Percentiles rank a stretch among this genome's conserved stretches.
Evolutionary conservation across 2,329 filamentous ascomycete genomes (phyloP).

Genomic region (Coleophoma cylindrospora): DNA sequence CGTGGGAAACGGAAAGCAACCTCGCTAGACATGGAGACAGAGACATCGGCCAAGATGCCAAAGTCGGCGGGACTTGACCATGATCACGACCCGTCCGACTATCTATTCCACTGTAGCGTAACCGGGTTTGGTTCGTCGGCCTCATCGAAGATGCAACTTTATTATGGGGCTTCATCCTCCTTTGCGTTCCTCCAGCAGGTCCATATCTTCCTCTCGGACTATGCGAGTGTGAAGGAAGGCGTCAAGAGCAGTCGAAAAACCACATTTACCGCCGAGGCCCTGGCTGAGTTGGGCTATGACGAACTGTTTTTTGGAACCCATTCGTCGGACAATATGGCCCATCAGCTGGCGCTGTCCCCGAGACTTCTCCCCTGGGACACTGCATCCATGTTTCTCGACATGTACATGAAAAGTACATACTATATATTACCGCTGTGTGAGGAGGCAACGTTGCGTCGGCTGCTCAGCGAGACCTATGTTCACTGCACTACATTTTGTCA

Average conservation of each 20-base stretch:
- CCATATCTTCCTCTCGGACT: constrained; percentile 3
- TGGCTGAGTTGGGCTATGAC: too few species aligned
- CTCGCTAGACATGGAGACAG: too few species aligned
- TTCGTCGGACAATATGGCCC: neutral
- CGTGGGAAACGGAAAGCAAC: too few species aligned
- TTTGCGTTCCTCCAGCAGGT: constrained; percentile 5
- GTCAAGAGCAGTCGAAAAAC: constrained; percentile 1
- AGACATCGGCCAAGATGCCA: too few species aligned
- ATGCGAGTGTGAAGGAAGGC: neutral
- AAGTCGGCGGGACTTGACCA: too few species aligned
- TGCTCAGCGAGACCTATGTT: neutral
- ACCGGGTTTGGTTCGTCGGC: neutral
- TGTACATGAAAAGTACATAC: too few species aligned
- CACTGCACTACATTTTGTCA: neutral
- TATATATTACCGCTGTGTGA: neutral
- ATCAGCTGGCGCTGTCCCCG: too few species aligned
- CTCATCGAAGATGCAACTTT: constrained; percentile 3
- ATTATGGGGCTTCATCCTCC: constrained; percentile 4
- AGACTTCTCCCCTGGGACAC: too few species aligned
- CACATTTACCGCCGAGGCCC: neutral
- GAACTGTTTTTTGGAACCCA: neutral
- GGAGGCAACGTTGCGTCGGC: neutral
- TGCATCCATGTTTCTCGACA: too few species aligned
- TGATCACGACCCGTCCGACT: too few species aligned
- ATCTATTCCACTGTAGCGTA: neutral